Evolutionary conservation across 345 rosid genomes (phyloP).

Genomic region (Sisymbrium altissimum): DNA sequence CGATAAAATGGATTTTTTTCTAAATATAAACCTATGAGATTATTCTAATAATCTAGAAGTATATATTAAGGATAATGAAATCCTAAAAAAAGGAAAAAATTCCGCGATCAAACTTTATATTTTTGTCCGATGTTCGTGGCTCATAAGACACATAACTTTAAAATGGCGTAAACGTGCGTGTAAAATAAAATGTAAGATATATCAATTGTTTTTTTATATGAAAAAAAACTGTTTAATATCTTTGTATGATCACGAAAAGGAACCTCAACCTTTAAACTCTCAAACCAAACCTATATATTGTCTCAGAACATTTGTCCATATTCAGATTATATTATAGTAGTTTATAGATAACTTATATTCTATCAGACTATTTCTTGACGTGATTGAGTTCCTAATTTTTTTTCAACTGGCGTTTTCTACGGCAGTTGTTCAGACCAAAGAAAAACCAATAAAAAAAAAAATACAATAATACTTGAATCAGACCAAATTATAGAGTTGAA

Average conservation of each 20-base stretch:
- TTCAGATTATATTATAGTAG: not conserved
- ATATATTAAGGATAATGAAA: not conserved
- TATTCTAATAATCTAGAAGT: not conserved
- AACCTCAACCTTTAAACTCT: not conserved
- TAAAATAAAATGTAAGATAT: not conserved
- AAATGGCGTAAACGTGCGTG: not conserved
- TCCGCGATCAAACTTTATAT: not conserved
- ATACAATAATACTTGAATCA: not conserved
- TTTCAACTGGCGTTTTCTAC: constrained; percentile 10
- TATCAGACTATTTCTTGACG: constrained; percentile 23
- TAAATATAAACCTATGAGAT: not conserved
- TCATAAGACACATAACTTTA: not conserved
- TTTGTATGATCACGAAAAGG: not conserved
- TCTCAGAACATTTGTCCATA: not conserved
- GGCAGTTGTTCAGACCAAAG: constrained; percentile 24
- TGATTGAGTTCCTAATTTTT: not conserved
- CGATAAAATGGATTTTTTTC: not conserved
- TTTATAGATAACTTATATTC: constrained; percentile 9
- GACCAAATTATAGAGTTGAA: not conserved
- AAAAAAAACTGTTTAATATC: not conserved
- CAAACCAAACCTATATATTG: constrained; percentile 7
- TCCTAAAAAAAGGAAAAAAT: not conserved
- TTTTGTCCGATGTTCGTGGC: not conserved
- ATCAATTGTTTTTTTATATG: not conserved
- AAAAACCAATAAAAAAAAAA: not conserved